Evolutionary conservation across 2,329 filamentous ascomycete genomes (phyloP).

Genomic region (Fusarium sp.): DNA sequence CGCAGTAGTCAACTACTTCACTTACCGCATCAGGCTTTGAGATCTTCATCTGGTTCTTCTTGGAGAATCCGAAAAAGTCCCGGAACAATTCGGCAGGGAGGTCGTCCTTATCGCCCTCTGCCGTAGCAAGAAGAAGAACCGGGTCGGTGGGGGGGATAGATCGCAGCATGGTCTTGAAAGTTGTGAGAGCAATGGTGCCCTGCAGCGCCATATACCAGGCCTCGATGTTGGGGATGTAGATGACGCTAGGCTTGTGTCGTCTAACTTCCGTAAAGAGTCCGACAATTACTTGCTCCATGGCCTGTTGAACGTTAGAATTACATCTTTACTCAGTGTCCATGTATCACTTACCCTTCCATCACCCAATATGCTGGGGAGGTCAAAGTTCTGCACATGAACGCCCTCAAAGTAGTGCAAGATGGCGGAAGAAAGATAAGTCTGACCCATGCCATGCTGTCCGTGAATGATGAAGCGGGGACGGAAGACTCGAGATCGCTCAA

Average conservation of each 20-base stretch:
- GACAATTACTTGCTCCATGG: conserved; percentile 88
- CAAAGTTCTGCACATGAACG: conserved; percentile 93
- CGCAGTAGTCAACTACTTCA: not conserved
- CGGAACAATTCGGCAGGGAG: conserved; percentile 72
- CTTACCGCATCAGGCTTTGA: conserved; percentile 71
- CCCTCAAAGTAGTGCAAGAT: conserved; percentile 92
- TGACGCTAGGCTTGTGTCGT: conserved; percentile 93
- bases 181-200: conserved; percentile 77
- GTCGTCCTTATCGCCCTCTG: conserved; percentile 74
- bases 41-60: conserved; percentile 79
- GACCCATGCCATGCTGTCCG: conserved; percentile 90
- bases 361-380: conserved; percentile 85
- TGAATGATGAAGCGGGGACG: conserved; percentile 86
- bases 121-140: conserved; percentile 86
- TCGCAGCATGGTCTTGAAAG: conserved; percentile 84
- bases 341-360: conserved; percentile 75
- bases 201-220: conserved; percentile 78
- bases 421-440: conserved; percentile 86
- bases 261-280: conserved; percentile 92
- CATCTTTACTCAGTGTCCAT: not conserved
- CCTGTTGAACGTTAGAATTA: conserved; percentile 53
- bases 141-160: conserved; percentile 91
- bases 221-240: conserved; percentile 92
- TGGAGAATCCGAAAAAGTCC: conserved; percentile 87
- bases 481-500: conserved; percentile 89